Evolutionary conservation across 768 basidiomycete species (phyloP).

Genomic region (Auriscalpium microsporum): DNA sequence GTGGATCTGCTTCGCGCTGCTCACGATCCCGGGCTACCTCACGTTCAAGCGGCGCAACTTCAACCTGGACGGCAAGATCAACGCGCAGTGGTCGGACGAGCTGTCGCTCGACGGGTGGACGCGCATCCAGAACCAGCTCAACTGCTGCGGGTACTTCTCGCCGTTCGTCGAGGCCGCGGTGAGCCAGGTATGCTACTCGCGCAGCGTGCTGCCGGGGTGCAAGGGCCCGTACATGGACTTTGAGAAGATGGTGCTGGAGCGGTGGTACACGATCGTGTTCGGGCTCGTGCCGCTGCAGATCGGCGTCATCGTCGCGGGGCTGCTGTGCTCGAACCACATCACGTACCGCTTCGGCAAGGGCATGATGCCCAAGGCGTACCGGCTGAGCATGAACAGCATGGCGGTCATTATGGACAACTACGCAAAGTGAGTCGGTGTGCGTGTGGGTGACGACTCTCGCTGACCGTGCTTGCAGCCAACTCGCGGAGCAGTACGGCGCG

Average conservation of each 20-base stretch:
- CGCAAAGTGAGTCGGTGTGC: slow-evolving; percentile 44
- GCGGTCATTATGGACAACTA: slow-evolving; percentile 82
- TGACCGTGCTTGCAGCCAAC: slow-evolving; percentile 37
- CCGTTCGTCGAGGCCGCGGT: slow-evolving; percentile 77
- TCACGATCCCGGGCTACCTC: slow-evolving; percentile 70
- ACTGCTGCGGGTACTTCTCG: slow-evolving; percentile 76
- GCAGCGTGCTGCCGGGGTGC: slow-evolving; percentile 66
- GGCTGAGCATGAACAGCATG: slow-evolving; percentile 65
- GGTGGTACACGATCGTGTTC: slow-evolving; percentile 64
- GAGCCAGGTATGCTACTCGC: slow-evolving; percentile 64
- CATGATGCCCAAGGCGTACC: slow-evolving; percentile 79
- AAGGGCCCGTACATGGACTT: slow-evolving; percentile 55
- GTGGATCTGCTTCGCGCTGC: slow-evolving; percentile 65
- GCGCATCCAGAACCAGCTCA: slow-evolving; percentile 62
- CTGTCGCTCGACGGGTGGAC: slow-evolving; percentile 55
- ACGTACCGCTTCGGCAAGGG: slow-evolving; percentile 85
- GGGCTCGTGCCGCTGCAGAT: slow-evolving; percentile 62
- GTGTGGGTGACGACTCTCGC: neutral
- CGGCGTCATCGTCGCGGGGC: slow-evolving; percentile 47
- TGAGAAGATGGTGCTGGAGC: slow-evolving; percentile 42
- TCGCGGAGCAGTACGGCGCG: slow-evolving; percentile 65
- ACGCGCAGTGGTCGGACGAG: slow-evolving; percentile 62
- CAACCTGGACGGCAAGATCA: slow-evolving; percentile 78
- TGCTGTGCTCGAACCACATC: slow-evolving; percentile 76
- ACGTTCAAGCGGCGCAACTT: slow-evolving; percentile 68